Percentiles rank a stretch among this genome's conserved stretches.
Evolutionary conservation across 2,329 filamentous ascomycete genomes (phyloP).

Genomic region (Fonsecaea multimorphosa): DNA sequence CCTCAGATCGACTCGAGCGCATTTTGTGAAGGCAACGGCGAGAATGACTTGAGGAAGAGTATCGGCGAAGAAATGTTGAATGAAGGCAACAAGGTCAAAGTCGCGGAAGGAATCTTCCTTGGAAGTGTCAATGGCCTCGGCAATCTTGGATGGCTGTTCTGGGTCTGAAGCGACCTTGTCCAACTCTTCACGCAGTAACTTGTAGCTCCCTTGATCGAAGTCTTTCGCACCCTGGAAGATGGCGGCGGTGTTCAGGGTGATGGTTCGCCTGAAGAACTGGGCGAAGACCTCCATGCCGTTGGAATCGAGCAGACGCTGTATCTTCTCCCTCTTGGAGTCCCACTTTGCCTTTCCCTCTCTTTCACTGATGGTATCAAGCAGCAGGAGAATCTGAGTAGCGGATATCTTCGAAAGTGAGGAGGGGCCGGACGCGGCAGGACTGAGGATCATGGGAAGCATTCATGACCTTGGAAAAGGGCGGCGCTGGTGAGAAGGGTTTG

Average conservation of each 20-base stretch:
- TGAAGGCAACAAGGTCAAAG: conserved; percentile 93
- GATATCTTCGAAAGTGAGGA: conserved; percentile 86
- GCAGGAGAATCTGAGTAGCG: conserved; percentile 90
- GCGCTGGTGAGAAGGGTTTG: conserved; percentile 23
- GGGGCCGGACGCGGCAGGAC: conserved; percentile 55
- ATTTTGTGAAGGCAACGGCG: conserved; percentile 84
- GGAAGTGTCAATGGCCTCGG: conserved; percentile 86
- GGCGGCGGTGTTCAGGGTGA: conserved; percentile 86
- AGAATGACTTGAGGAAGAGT: conserved; percentile 85
- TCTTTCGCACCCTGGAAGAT: conserved; percentile 79
- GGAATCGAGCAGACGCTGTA: conserved; percentile 93
- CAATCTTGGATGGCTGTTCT: conserved; percentile 86
- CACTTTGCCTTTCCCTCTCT: conserved; percentile 91
- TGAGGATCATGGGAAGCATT: conserved; percentile 43
- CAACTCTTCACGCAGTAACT: conserved; percentile 81
- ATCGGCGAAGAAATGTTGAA: conserved; percentile 95
- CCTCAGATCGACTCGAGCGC: conserved; percentile 79
- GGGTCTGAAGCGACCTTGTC: conserved; percentile 80
- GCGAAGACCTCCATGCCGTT: conserved; percentile 99
- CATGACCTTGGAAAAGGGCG: conserved; percentile 38
- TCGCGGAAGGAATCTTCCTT: conserved; percentile 94
- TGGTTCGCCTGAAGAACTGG: conserved; percentile 91
- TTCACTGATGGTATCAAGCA: conserved; percentile 93
- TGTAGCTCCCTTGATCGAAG: conserved; percentile 80
- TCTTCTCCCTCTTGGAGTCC: conserved; percentile 88